Evolutionary conservation across 371 early-diverging fungal species (phyloP), one percentile per base, ranked within the genome.

Genomic region (Saksenaea vasiformis): DNA sequence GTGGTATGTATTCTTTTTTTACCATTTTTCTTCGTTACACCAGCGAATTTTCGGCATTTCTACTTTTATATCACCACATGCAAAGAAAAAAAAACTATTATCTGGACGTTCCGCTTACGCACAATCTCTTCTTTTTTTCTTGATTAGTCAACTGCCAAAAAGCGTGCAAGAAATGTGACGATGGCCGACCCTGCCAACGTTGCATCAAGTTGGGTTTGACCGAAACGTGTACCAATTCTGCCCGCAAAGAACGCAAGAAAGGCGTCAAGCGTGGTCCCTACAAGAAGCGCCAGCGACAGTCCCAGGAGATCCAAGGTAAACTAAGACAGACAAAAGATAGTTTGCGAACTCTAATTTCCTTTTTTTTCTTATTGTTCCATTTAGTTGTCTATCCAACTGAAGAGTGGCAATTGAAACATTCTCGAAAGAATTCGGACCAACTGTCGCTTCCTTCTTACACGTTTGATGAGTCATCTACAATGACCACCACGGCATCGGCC

Each of bases 161-260:
- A 62, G 92, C 94, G 0, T 95, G 95, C 77, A 95, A 95, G 74
- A 94, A 92, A 71, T 95, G 95, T 66, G 93, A 93, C 59, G 87
- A 92, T 37, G 85, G 83, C 15, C 71, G 95, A 54, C 93, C 95
- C 1, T 95, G 95, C 69, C 72, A 79, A 67, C 88, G 95, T 10
- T 95, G 95, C 65, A 74, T 91, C 67, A 88, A 87, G 62, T 83
- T 88, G 57, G 88, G 85, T 19, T 62, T 93, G 14, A 78, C 74
- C 1, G 88, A 84, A 7, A 81, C 89, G 10, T 95, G 95, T 66
- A 79, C 84, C 0, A 86, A 92, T 68, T 92, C 93, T 5, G 82
- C 80, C 41, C 85, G 95, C 35, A 94, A 94, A 77, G 87, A 87
- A 53, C 84, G 95, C 27, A 85, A 84, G 65, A 91, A 87, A 74